phyloP scores from a whole-genome alignment of 1,284 basidiomycete species.

The Moniliella sp. region DNA sequence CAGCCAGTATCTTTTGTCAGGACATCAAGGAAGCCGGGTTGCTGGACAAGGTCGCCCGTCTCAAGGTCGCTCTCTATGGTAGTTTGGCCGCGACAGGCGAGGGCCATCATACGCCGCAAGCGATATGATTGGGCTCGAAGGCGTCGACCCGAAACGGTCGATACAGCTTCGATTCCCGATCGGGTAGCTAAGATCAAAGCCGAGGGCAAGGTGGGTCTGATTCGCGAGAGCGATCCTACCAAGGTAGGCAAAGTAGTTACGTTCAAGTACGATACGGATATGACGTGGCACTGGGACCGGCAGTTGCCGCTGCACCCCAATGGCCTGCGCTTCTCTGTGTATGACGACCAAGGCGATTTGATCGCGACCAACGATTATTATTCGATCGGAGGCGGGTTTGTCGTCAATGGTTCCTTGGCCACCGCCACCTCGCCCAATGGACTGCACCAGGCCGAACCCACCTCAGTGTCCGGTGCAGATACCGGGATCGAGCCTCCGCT shows the following conservation, averaged over 20 bases:
- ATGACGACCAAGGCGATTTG: conserved; percentile 56
- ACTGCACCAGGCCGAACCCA: background rate
- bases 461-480: background rate
- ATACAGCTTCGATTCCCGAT: conserved; percentile 47
- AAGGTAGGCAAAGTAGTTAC: conserved; percentile 37
- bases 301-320: conserved; percentile 35
- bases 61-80: conserved; percentile 65
- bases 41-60: conserved; percentile 49
- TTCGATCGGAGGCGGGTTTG: conserved; percentile 31
- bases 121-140: conserved; percentile 76
- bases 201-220: conserved; percentile 49
- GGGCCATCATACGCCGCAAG: conserved; percentile 84
- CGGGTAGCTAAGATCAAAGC: conserved; percentile 51
- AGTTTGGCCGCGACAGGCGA: conserved; percentile 47
- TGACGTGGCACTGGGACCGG: conserved; percentile 67
- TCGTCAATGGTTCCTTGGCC: conserved; percentile 25
- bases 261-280: conserved; percentile 68
- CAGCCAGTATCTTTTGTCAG: conserved; percentile 53
- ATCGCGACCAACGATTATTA: conserved; percentile 89
- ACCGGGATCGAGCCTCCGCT: background rate
- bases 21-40: conserved; percentile 53
- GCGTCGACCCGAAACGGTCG: conserved; percentile 49
- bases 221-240: conserved; percentile 32
- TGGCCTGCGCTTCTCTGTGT: conserved; percentile 75
- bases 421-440: conserved; percentile 4